Evolutionary conservation across 2,329 filamentous ascomycete genomes (phyloP).

Genomic region (Aspergillus latus): DNA sequence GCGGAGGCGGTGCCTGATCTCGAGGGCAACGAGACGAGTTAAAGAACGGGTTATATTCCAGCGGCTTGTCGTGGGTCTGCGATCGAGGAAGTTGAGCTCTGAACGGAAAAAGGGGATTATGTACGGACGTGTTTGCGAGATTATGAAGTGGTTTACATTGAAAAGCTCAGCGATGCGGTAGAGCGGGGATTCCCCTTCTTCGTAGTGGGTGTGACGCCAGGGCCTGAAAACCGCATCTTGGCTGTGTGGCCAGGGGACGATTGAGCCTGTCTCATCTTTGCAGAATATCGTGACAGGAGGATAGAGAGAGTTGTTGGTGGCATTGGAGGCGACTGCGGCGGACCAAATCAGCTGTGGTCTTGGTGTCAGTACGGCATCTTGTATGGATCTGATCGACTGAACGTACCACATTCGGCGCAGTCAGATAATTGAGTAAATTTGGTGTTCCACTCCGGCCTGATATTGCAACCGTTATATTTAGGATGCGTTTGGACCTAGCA

Average conservation of each 20-base stretch:
- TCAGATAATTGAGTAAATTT: conserved; percentile 86
- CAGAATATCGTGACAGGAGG: conserved; percentile 69
- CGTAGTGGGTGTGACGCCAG: conserved; percentile 65
- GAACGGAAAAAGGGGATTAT: conserved; percentile 80
- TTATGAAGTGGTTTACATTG: conserved; percentile 93
- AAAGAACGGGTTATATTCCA: conserved; percentile 57
- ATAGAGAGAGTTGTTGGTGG: conserved; percentile 61
- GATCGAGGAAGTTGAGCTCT: conserved; percentile 72
- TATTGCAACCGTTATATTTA: conserved; percentile 89
- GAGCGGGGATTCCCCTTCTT: conserved; percentile 66
- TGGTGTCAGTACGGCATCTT: background rate
- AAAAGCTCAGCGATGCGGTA: conserved; percentile 76
- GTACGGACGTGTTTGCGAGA: conserved; percentile 89
- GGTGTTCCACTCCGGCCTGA: conserved; percentile 73
- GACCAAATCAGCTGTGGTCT: conserved; percentile 58
- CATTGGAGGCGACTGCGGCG: conserved; percentile 44
- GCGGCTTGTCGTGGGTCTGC: conserved; percentile 56
- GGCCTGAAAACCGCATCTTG: conserved; percentile 64
- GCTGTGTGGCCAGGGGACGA: conserved; percentile 70
- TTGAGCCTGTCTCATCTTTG: conserved; percentile 71
- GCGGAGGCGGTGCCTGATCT: conserved; percentile 75
- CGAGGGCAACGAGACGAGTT: conserved; percentile 69
- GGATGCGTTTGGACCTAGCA: conserved; percentile 74
- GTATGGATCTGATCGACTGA: background rate
- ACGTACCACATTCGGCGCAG: conserved; percentile 85